Percentiles rank a stretch among this genome's conserved stretches.
Conservation (phyloP, 2,329 filamentous ascomycete species). For the Calonectria ilicicola region DNA sequence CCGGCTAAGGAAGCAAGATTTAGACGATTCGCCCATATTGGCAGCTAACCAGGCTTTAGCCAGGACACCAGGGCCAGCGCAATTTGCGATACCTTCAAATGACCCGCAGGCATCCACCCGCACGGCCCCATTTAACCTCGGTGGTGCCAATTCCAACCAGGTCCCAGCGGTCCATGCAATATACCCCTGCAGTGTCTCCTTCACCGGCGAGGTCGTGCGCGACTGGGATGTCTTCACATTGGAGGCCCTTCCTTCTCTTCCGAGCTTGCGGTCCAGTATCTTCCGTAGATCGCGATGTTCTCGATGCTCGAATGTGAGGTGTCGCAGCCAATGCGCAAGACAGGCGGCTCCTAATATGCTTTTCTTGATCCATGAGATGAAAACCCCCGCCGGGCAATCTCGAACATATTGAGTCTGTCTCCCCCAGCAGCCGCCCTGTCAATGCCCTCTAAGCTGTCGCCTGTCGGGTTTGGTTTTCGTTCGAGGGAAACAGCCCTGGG, state of each 20-base stretch:
- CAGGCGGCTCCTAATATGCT: slow-evolving; percentile 10
- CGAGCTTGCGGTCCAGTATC: slow-evolving; percentile 3
- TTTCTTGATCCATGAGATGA: neutral
- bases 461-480: neutral
- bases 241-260: neutral
- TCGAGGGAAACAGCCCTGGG: neutral
- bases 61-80: slow-evolving; percentile 27
- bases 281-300: slow-evolving; percentile 20
- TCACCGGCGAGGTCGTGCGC: slow-evolving; percentile 19
- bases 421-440: neutral
- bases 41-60: slow-evolving; percentile 1
- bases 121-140: slow-evolving; percentile 8
- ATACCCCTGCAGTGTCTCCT: slow-evolving; percentile 18
- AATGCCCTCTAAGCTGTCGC: neutral
- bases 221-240: slow-evolving; percentile 8
- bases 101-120: slow-evolving; percentile 38
- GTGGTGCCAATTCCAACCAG: slow-evolving; percentile 15
- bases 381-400: slow-evolving; percentile 18
- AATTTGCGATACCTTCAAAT: slow-evolving; percentile 39
- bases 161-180: slow-evolving; percentile 3
- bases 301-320: neutral
- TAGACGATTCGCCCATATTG: slow-evolving; percentile 10
- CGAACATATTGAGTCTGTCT: slow-evolving; percentile 10
- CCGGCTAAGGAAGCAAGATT: neutral
- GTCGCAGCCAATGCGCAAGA: neutral